These are phyloP conservation scores for Penicillium dipodomyicola DNA, from an alignment of 495 filamentous ascomycete genomes.

Conservation along the genomic window DNA sequence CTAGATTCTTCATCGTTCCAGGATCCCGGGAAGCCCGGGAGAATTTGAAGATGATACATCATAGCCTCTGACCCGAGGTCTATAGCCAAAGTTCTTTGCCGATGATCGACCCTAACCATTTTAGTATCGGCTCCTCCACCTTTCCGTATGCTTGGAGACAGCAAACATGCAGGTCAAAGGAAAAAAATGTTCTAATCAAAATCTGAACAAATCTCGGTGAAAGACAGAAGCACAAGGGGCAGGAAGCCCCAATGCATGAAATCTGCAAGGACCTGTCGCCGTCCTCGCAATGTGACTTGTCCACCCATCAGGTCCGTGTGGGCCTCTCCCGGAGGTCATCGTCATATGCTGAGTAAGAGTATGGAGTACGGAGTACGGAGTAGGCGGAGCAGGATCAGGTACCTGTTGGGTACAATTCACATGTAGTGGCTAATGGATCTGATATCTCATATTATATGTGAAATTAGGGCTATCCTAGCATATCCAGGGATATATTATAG, in stretches of 20 bases:
- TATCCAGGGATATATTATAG: not conserved
- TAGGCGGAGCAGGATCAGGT: not conserved
- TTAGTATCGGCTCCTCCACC: not conserved
- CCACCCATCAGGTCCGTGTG: slow-evolving; percentile 20
- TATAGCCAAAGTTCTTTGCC: slow-evolving; percentile 1
- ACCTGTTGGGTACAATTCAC: slow-evolving; percentile 6
- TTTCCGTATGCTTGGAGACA: not conserved
- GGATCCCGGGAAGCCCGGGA: slow-evolving; percentile 15
- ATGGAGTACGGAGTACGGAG: not conserved
- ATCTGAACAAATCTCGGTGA: not conserved
- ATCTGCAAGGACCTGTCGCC: slow-evolving; percentile 39
- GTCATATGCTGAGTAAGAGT: slow-evolving; percentile 19
- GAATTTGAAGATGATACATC: slow-evolving; percentile 4
- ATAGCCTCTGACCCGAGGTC: slow-evolving; percentile 2
- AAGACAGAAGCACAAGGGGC: slow-evolving; percentile 13
- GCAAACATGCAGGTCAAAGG: not conserved
- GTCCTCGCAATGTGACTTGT: slow-evolving; percentile 39
- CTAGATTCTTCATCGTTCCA: slow-evolving; percentile 13
- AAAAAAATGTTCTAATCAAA: not conserved
- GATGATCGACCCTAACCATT: not conserved
- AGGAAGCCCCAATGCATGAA: slow-evolving; percentile 23
- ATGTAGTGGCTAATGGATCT: not conserved
- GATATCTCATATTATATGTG: not conserved
- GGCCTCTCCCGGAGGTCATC: slow-evolving; percentile 21
- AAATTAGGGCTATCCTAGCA: not conserved